A percentile compares a stretch with the other conserved stretches of the same genome.
Conservation (phyloP, 2,329 filamentous ascomycete species). For the Calonectria ilicicola region DNA sequence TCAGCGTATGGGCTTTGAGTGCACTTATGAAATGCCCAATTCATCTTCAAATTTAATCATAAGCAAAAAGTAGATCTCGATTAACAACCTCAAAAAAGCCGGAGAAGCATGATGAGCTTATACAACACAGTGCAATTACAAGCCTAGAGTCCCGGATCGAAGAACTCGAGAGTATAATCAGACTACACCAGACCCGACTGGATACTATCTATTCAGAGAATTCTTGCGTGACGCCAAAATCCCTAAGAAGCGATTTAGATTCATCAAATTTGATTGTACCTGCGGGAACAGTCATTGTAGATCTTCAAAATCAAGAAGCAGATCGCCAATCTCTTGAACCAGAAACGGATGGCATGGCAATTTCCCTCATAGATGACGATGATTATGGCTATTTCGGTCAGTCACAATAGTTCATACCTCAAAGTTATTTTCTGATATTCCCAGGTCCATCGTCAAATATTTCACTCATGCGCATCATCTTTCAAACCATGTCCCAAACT, state of each 20-base stretch:
- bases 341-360: slow-evolving; percentile 26
- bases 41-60: slow-evolving; percentile 12
- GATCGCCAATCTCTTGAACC: slow-evolving; percentile 2
- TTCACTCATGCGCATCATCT: slow-evolving; percentile 26
- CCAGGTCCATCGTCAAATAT: slow-evolving; percentile 27
- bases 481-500: slow-evolving; percentile 14
- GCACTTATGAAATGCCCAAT: slow-evolving; percentile 17
- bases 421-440: background rate
- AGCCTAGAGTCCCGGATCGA: slow-evolving; percentile 3
- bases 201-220: slow-evolving; percentile 4
- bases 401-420: background rate
- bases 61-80: background rate
- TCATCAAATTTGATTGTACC: background rate
- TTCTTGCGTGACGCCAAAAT: too few species aligned
- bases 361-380: slow-evolving; percentile 22
- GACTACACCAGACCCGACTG: background rate
- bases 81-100: background rate
- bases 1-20: slow-evolving; percentile 21
- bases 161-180: background rate
- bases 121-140: background rate
- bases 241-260: background rate
- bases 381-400: slow-evolving; percentile 28
- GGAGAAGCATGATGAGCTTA: background rate
- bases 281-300: slow-evolving; percentile 13
- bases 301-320: background rate